Conservation (phyloP, 2,329 filamentous ascomycete genomes). For the Phaeosphaeriaceae sp. region DNA sequence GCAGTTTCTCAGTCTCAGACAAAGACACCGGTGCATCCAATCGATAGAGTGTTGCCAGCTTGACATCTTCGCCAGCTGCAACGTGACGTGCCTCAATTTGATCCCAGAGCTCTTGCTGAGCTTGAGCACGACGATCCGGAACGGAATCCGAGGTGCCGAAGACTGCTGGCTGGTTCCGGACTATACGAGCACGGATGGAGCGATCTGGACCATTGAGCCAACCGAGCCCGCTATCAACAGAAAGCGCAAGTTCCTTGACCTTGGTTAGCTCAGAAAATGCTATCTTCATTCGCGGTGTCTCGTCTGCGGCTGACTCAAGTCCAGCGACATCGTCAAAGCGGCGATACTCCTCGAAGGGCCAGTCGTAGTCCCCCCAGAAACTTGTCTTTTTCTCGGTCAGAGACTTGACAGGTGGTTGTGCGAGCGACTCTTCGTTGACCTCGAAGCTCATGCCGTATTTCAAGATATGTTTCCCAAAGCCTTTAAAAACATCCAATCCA, state of each 20-base stretch:
- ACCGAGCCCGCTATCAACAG: constrained; percentile 71
- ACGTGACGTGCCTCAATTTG: constrained; percentile 33
- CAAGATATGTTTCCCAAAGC: constrained; percentile 66
- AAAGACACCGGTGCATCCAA: constrained; percentile 26
- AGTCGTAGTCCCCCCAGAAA: constrained; percentile 71
- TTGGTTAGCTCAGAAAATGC: constrained; percentile 64
- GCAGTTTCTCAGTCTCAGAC: constrained; percentile 18
- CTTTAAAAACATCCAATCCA: constrained; percentile 67
- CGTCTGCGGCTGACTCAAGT: constrained; percentile 69
- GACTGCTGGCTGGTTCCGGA: constrained; percentile 52
- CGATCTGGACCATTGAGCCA: constrained; percentile 70
- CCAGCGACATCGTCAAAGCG: constrained; percentile 66
- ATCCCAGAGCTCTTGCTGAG: constrained; percentile 47
- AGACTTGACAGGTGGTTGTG: constrained; percentile 63
- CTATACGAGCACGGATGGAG: constrained; percentile 56
- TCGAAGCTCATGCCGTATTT: constrained; percentile 74
- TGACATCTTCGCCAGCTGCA: constrained; percentile 28
- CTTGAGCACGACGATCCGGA: constrained; percentile 48
- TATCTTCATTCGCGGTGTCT: constrained; percentile 66
- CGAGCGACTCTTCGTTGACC: constrained; percentile 62
- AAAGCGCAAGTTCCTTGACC: constrained; percentile 70
- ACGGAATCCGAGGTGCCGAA: constrained; percentile 53
- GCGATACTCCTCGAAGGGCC: constrained; percentile 67
- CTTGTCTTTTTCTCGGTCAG: constrained; percentile 61
- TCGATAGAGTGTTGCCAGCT: constrained; percentile 37